Evolutionary conservation across 371 early-diverging fungal species (phyloP).

Genomic region (Haplosporangium sp.): DNA sequence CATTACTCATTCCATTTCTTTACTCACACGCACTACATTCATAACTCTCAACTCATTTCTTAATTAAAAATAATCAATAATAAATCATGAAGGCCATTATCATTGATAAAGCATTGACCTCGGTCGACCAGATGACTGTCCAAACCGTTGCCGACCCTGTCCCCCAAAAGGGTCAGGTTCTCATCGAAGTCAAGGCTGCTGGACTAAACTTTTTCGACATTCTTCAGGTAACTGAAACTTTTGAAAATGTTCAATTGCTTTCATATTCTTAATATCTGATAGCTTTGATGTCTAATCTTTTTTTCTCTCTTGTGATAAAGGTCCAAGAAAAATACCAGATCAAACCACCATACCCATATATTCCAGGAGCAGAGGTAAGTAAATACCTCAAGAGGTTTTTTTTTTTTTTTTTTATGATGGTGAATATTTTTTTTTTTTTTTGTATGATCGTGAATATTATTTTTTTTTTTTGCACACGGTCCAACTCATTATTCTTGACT

Average conservation of each 20-base stretch:
- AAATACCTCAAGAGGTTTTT: not conserved
- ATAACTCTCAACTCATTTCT: not conserved
- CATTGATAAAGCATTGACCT: constrained; percentile 75
- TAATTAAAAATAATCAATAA: not conserved
- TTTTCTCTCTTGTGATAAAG: constrained; percentile 31
- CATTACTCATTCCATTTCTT: not conserved
- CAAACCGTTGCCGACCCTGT: constrained; percentile 67
- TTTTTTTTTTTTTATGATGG: not conserved
- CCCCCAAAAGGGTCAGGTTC: constrained; percentile 70
- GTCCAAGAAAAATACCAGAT: constrained; percentile 88
- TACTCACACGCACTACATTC: not conserved
- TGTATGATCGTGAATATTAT: not conserved
- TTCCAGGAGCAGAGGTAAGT: constrained; percentile 81
- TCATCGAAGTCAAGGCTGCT: constrained; percentile 78
- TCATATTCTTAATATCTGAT: too few relatives aligned
- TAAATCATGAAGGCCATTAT: constrained; percentile 78
- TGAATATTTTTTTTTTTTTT: not conserved
- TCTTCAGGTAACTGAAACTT: constrained; percentile 68
- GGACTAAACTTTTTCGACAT: constrained; percentile 91
- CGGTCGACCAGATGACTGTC: constrained; percentile 76
- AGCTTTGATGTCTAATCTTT: too few relatives aligned
- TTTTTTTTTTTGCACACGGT: too few relatives aligned
- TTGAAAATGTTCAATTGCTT: too few relatives aligned
- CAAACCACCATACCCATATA: constrained; percentile 85
- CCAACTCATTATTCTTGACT: too few relatives aligned